Percentiles rank a stretch among this genome's conserved stretches.
phyloP scores from a whole-genome alignment of 2,329 filamentous ascomycete genomes.

The Nigrograna mackinnonii region DNA sequence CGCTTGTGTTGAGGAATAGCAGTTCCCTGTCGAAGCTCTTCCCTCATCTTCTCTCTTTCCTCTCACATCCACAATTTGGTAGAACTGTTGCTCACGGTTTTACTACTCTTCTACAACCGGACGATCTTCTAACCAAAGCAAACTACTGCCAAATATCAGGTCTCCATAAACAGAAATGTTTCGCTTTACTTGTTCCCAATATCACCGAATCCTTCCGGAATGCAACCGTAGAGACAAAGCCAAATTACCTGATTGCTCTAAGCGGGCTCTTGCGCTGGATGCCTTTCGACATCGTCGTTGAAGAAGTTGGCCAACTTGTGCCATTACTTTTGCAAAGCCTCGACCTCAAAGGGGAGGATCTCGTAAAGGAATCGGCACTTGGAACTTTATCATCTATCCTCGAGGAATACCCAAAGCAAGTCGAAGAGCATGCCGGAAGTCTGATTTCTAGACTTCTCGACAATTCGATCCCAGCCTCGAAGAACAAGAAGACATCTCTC shows the following conservation, averaged over 20 bases:
- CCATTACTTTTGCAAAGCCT: constrained; percentile 66
- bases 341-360: constrained; percentile 55
- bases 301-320: constrained; percentile 60
- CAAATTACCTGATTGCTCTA: constrained; percentile 66
- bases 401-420: constrained; percentile 56
- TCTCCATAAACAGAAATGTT: constrained; percentile 66
- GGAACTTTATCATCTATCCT: constrained; percentile 62
- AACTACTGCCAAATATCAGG: constrained; percentile 66
- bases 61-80: constrained; percentile 55
- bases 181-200: constrained; percentile 61
- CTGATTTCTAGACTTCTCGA: constrained; percentile 60
- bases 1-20: constrained; percentile 60
- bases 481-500: constrained; percentile 2
- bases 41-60: constrained; percentile 51
- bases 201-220: constrained; percentile 58
- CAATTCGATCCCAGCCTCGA: constrained; percentile 33
- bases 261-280: constrained; percentile 64
- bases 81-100: constrained; percentile 60
- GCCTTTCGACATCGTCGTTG: constrained; percentile 62
- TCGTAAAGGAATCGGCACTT: constrained; percentile 64
- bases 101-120: constrained; percentile 60
- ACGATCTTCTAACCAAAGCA: constrained; percentile 62
- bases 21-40: constrained; percentile 46
- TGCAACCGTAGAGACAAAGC: constrained; percentile 52
- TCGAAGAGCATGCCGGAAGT: constrained; percentile 61